These are phyloP conservation scores for Chaetomium cochliodes DNA, from an alignment of 495 filamentous ascomycete species.

Conservation along the genomic window DNA sequence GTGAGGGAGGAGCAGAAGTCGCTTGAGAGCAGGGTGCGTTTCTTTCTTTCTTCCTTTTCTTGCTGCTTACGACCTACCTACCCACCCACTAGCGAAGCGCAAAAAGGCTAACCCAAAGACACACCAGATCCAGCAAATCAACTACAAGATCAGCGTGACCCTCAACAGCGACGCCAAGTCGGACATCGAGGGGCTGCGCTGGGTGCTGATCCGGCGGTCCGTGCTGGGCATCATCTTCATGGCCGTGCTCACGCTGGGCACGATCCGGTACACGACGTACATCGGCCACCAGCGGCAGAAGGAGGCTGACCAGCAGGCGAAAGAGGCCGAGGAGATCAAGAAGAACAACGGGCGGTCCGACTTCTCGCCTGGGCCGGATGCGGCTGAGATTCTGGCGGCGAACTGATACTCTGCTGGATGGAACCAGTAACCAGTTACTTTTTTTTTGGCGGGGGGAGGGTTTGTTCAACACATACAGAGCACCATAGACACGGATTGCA, in stretches of 20 bases:
- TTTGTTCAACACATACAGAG: too few relatives aligned
- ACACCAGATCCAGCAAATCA: constrained; percentile 77
- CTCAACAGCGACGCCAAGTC: constrained; percentile 84
- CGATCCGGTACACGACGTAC: constrained; percentile 50
- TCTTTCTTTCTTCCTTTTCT: constrained; percentile 3
- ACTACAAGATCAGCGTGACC: constrained; percentile 86
- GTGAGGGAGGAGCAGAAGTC: constrained; percentile 79
- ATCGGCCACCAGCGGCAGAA: constrained; percentile 43
- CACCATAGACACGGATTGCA: constrained; percentile 1
- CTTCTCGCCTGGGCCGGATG: constrained; percentile 38
- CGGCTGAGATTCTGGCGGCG: constrained; percentile 49
- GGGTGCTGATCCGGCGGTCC: constrained; percentile 84
- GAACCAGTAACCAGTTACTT: too few relatives aligned
- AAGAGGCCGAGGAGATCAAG: constrained; percentile 36
- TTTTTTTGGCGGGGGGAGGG: too few relatives aligned
- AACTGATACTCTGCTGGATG: constrained; percentile 28
- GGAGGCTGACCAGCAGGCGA: constrained; percentile 38
- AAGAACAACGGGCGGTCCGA: constrained; percentile 42
- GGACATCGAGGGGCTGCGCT: constrained; percentile 85
- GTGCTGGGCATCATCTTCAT: constrained; percentile 73
- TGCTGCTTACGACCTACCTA: background rate
- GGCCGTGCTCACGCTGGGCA: constrained; percentile 48
- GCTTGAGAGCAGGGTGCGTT: constrained; percentile 67
- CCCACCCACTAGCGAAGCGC: background rate
- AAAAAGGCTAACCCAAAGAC: background rate